Conservation (phyloP, 2,329 filamentous ascomycete species). For the Penicillium sp. region DNA sequence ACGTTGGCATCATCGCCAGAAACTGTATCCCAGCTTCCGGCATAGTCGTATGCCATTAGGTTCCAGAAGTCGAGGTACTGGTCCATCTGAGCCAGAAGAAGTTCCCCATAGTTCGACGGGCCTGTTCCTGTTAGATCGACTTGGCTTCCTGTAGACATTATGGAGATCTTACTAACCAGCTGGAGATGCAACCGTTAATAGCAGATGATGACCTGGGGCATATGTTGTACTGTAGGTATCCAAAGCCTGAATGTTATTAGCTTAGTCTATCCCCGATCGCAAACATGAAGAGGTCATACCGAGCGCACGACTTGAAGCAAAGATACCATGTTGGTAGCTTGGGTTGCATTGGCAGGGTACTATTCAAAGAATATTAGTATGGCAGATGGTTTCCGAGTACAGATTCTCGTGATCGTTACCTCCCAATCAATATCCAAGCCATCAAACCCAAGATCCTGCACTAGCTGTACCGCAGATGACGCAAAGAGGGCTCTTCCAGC, state of each 20-base stretch:
- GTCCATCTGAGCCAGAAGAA: slow-evolving; percentile 49
- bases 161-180: slow-evolving; percentile 32
- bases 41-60: slow-evolving; percentile 80
- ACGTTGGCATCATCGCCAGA: slow-evolving; percentile 83
- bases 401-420: slow-evolving; percentile 14
- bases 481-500: slow-evolving; percentile 67
- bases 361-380: slow-evolving; percentile 6
- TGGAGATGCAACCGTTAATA: slow-evolving; percentile 50
- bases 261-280: not conserved
- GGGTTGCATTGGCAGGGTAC: slow-evolving; percentile 34
- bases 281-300: not conserved
- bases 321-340: slow-evolving; percentile 38
- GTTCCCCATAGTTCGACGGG: slow-evolving; percentile 45
- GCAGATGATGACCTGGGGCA: slow-evolving; percentile 42
- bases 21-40: slow-evolving; percentile 73
- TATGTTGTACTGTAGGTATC: slow-evolving; percentile 42
- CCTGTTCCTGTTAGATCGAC: slow-evolving; percentile 27
- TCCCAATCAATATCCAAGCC: slow-evolving; percentile 48
- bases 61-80: slow-evolving; percentile 55
- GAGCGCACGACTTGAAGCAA: slow-evolving; percentile 33
- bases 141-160: not conserved
- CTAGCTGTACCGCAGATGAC: slow-evolving; percentile 66
- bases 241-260: slow-evolving; percentile 31
- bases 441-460: slow-evolving; percentile 76
- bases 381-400: not conserved